Evolutionary conservation across 2,329 filamentous ascomycete species (phyloP).

Genomic region (Cercospora zeina): DNA sequence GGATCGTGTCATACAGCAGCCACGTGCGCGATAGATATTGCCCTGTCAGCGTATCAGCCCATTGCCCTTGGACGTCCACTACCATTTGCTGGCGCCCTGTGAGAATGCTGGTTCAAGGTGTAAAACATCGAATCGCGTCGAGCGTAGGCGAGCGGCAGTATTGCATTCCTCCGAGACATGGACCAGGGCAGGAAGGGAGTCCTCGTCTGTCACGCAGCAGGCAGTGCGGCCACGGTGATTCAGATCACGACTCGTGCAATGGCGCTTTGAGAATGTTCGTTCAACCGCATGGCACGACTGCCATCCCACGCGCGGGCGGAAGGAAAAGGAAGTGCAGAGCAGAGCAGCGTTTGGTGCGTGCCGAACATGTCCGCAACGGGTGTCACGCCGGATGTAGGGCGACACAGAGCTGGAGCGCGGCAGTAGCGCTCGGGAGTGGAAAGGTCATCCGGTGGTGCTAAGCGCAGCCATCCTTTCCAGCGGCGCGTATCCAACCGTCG

Average conservation of each 20-base stretch:
- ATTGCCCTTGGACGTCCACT: too few species aligned
- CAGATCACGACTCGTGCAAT: too few species aligned
- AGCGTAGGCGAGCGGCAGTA: too few species aligned
- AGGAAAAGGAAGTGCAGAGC: neutral
- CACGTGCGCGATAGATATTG: too few species aligned
- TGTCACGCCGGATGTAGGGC: neutral
- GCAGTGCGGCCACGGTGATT: neutral
- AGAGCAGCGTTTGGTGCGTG: neutral
- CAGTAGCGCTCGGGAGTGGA: neutral
- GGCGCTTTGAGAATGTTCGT: too few species aligned
- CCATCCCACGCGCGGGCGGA: neutral
- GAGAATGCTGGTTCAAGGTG: too few species aligned
- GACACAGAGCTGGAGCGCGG: neutral
- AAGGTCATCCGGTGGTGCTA: neutral
- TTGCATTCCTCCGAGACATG: neutral
- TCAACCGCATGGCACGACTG: neutral
- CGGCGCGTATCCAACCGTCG: conserved; percentile 6
- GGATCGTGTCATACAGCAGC: neutral
- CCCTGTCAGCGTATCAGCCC: too few species aligned
- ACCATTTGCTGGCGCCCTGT: too few species aligned
- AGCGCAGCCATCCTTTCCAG: conserved; percentile 10
- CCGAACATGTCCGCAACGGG: neutral
- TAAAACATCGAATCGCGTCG: too few species aligned
- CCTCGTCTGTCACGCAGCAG: neutral
- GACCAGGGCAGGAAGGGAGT: neutral